phyloP scores from a whole-genome alignment of 2,329 filamentous ascomycete species.

The Fusarium nodosum region DNA sequence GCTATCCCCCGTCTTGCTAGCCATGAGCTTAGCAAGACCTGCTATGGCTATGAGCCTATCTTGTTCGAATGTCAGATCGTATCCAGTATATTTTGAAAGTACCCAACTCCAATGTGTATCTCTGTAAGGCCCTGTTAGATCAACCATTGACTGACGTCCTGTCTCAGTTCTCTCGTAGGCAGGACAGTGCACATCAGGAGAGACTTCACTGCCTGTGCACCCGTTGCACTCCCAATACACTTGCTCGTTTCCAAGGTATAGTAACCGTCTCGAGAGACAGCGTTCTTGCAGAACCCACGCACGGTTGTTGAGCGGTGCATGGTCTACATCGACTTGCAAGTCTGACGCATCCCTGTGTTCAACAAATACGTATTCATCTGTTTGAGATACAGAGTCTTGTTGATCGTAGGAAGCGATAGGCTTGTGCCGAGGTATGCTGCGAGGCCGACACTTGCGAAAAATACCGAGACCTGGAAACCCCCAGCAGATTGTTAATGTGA shows the following conservation, averaged over 20 bases:
- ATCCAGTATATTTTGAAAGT: background rate
- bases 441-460: rapidly evolving
- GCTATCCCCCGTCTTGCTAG: rapidly evolving
- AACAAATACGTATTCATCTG: background rate
- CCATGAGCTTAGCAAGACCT: background rate
- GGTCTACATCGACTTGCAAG: rapidly evolving
- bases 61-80: background rate
- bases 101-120: rapidly evolving
- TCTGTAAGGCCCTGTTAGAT: background rate
- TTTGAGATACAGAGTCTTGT: background rate
- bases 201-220: background rate
- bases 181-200: background rate
- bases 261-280: background rate
- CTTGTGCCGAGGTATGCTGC: background rate
- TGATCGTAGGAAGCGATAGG: rapidly evolving
- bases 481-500: constrained; percentile 3
- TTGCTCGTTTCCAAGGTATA: background rate
- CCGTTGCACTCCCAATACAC: constrained; percentile 1
- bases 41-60: background rate
- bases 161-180: background rate
- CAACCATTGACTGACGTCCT: background rate
- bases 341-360: background rate
- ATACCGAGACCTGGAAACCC: rapidly evolving
- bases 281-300: background rate
- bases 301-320: background rate